Evolutionary conservation across 2,329 filamentous ascomycete species (phyloP).

Genomic region (Clonostachys chloroleuca): DNA sequence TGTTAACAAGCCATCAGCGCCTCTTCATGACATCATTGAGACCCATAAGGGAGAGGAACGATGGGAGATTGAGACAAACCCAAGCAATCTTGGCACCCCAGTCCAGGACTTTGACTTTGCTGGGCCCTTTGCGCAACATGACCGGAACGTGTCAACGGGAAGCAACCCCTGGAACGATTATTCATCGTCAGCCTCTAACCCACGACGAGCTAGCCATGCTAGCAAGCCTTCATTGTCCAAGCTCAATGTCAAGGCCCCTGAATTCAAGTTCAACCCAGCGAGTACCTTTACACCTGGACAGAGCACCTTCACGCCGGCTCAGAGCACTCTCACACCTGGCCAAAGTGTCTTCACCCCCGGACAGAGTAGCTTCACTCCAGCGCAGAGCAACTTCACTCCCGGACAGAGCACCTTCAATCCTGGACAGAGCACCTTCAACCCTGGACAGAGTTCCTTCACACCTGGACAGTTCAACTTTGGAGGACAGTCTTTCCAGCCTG

Average conservation of each 20-base stretch:
- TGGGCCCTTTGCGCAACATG: constrained; percentile 39
- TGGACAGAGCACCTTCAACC: too few species aligned
- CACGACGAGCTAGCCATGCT: constrained; percentile 46
- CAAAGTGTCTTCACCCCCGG: constrained; percentile 36
- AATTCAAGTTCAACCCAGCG: constrained; percentile 73
- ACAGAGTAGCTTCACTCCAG: too few species aligned
- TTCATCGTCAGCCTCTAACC: constrained; percentile 29
- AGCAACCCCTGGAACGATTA: constrained; percentile 61
- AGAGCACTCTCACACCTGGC: too few species aligned
- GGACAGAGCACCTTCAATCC: too few species aligned
- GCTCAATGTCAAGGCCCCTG: constrained; percentile 83
- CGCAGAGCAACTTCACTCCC: too few species aligned
- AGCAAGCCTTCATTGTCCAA: constrained; percentile 71
- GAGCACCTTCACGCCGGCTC: constrained; percentile 36
- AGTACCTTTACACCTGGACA: too few species aligned
- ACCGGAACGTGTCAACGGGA: constrained; percentile 47
- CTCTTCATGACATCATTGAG: constrained; percentile 33
- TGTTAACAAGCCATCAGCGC: constrained; percentile 21
- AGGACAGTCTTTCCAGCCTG: constrained; percentile 40
- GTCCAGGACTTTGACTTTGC: constrained; percentile 43
- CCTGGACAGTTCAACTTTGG: constrained; percentile 47
- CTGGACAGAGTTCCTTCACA: constrained; percentile 35
- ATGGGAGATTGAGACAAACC: constrained; percentile 69
- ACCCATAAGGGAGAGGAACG: constrained; percentile 36
- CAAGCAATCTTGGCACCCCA: constrained; percentile 67